Evolutionary conservation across 1,284 basidiomycete species (phyloP).

Genomic region (Pseudomicrostroma phylloplanum): DNA sequence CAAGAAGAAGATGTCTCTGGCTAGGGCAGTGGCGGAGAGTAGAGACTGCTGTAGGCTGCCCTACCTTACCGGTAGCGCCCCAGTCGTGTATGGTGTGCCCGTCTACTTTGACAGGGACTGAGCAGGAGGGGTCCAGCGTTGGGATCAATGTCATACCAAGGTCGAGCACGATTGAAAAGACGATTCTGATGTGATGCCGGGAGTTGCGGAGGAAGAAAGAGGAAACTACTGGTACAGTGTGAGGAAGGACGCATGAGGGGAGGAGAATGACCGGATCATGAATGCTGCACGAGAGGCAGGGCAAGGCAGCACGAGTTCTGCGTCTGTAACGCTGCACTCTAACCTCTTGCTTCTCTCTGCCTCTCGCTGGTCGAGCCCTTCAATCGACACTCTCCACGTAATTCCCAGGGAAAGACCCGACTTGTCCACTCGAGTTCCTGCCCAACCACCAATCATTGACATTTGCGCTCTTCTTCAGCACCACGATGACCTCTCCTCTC

Average conservation of each 20-base stretch:
- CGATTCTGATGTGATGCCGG: too few relatives aligned
- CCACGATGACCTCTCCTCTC: conserved; percentile 44
- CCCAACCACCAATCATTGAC: conserved; percentile 47
- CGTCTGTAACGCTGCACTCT: too few relatives aligned
- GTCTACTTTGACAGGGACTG: conserved; percentile 28
- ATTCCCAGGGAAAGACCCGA: conserved; percentile 13
- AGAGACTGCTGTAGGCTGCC: conserved; percentile 77
- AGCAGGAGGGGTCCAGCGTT: background rate
- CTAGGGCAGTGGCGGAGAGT: conserved; percentile 72
- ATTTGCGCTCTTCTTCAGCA: conserved; percentile 33
- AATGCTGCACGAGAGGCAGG: too few relatives aligned
- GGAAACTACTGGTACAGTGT: too few relatives aligned
- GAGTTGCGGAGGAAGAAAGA: too few relatives aligned
- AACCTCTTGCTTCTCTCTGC: too few relatives aligned
- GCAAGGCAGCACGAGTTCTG: too few relatives aligned
- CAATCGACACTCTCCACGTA: conserved; percentile 5
- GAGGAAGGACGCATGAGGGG: too few relatives aligned
- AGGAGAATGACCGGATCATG: too few relatives aligned
- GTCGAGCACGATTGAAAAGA: too few relatives aligned
- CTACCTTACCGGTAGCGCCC: conserved; percentile 91
- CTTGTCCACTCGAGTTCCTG: conserved; percentile 3
- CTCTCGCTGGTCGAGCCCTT: too few relatives aligned
- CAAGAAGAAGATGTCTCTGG: conserved; percentile 57
- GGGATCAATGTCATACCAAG: too few relatives aligned
- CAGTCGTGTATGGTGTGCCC: conserved; percentile 89